Base-by-base conservation (phyloP, 805 yeast genomes). In the Candida taoyuanica region DNA sequence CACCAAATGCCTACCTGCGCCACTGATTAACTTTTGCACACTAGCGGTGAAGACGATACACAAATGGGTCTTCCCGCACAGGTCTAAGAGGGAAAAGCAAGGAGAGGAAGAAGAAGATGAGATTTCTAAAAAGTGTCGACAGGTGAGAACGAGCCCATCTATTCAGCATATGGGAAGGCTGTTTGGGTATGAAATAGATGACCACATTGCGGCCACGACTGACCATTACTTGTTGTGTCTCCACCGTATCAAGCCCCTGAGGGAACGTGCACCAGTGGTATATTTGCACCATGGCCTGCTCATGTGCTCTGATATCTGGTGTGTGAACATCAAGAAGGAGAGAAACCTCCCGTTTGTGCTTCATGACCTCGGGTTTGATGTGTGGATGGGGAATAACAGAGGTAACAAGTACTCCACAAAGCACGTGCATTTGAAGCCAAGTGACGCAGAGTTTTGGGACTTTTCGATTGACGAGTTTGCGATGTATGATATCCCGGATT, bases 381-480 rank as follows among this genome's bases (percentile, higher is more conserved):
- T 91, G 5, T 91, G 95, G 91, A 66, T 91, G 46, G 98, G 98
- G 1, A 87, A 86, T 59, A 87, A 86, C 55, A 70, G 96, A 41
- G 96, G 96, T 9, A 93, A 91, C 63, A 93, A 91, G 64, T 91
- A 91, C 63, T 82, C 94, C 3, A 79, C 81, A 43, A 88, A 88
- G 50, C 96, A 91, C 60, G 42, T 70, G 13, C 44, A 56, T n/a
- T 56, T 64, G 26, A 58, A 58, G 30, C 70, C 78, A 13, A 60
- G 56, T 19, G 62, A 67, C 1, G 41, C 35, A 4, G 51, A 48
- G 57, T 91, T 88, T 58, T 89, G 98, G 98, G 79, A 88, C 63
- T 89, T 87, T 55, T 79, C 91, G 31, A 68, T 89, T 34, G 97
- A 91, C 61, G 96, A 89, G 57, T 85, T 89, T 66, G 96, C 97